Percentiles rank a stretch among this genome's conserved stretches.
These are phyloP conservation scores for Macadamia tetraphylla DNA, from an alignment of 164 flowering plant species.

Conservation along the genomic window DNA sequence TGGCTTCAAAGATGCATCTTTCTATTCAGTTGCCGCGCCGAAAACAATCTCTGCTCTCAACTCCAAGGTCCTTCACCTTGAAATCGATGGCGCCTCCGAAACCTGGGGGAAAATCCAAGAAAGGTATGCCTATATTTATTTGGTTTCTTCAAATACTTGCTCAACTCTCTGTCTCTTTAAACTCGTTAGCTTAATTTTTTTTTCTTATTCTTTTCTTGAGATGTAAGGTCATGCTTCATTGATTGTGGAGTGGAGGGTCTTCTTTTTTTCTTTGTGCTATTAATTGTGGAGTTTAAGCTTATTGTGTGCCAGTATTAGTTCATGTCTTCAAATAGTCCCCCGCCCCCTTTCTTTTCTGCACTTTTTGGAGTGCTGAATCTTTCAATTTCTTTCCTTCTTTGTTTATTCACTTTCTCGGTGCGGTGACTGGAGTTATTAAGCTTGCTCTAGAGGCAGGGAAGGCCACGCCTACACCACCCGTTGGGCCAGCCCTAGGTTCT, in stretches of 20 bases:
- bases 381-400: neutral
- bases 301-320: conserved; percentile 8
- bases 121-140: conserved; percentile 38
- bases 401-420: neutral
- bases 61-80: conserved; percentile 46
- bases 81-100: conserved; percentile 93
- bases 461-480: conserved; percentile 99
- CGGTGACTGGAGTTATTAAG: conserved; percentile 83
- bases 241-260: no score
- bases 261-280: no score
- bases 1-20: conserved; percentile 13
- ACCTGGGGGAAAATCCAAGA: conserved; percentile 75
- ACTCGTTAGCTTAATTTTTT: neutral
- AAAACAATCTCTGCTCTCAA: conserved; percentile 11
- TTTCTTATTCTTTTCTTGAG: neutral
- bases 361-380: conserved; percentile 4
- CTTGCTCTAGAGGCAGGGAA: conserved; percentile 96
- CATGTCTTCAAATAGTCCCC: neutral
- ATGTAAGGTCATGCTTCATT: no score
- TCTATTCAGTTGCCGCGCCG: conserved; percentile 13
- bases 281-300: neutral
- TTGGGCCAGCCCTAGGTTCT: conserved; percentile 97
- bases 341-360: neutral
- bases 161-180: neutral
- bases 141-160: conserved; percentile 3